Conservation (phyloP, 1,284 basidiomycete species). For the Rhodotorula glutinis region DNA sequence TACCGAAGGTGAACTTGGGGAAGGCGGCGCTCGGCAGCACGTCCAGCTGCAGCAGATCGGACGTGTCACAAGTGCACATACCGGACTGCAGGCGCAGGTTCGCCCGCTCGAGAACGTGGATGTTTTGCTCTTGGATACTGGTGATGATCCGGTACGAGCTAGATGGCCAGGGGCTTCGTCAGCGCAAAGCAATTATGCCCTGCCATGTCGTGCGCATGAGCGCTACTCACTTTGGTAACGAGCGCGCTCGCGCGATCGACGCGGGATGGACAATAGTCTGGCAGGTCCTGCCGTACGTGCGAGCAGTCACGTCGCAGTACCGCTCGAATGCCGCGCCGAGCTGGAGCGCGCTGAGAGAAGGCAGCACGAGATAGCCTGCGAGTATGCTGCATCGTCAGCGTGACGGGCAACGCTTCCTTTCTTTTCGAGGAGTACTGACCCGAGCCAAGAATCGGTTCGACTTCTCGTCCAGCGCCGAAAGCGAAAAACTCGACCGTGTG, state of each 20-base stretch:
- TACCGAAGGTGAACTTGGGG: no score
- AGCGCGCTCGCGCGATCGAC: slow-evolving; percentile 7
- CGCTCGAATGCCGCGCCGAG: slow-evolving; percentile 6
- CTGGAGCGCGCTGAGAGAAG: slow-evolving; percentile 4
- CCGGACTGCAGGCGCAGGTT: slow-evolving; percentile 39
- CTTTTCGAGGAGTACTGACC: slow-evolving; percentile 10
- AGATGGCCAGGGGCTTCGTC: no score
- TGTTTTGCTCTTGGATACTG: slow-evolving; percentile 12
- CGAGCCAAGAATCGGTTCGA: slow-evolving; percentile 7
- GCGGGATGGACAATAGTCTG: slow-evolving; percentile 14
- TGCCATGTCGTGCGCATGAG: background rate
- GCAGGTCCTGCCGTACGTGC: background rate
- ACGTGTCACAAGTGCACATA: slow-evolving; percentile 43
- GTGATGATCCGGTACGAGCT: slow-evolving; percentile 24
- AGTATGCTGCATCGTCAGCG: no score
- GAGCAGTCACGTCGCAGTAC: slow-evolving; percentile 3
- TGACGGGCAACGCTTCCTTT: no score
- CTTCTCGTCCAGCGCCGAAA: slow-evolving; percentile 7
- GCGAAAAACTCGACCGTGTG: slow-evolving; percentile 23
- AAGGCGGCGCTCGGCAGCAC: no score
- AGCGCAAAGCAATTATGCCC: background rate
- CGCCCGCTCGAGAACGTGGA: slow-evolving; percentile 11
- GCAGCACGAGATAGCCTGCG: slow-evolving; percentile 21
- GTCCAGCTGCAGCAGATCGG: no score
- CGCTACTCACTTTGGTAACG: slow-evolving; percentile 3